Conservation (phyloP, 495 filamentous ascomycete genomes). For the Xanthoparmelia taractica region DNA sequence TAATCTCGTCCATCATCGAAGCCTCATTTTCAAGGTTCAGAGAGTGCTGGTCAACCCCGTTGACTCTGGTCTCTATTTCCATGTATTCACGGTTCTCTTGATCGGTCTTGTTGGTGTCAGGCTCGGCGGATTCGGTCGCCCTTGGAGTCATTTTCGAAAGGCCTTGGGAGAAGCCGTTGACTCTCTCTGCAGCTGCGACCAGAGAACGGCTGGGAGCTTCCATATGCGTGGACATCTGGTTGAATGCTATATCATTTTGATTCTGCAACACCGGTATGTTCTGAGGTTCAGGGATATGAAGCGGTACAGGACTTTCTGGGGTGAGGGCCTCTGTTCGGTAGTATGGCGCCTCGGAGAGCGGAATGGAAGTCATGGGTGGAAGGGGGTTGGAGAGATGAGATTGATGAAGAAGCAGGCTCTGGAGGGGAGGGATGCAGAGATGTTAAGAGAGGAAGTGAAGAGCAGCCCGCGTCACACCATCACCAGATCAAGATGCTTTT, state of each 20-base stretch:
- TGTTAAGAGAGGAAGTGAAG: background rate
- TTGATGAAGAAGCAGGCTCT: background rate
- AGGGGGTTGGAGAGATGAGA: constrained; percentile 5
- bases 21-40: constrained; percentile 39
- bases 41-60: constrained; percentile 41
- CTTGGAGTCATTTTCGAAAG: background rate
- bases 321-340: constrained; percentile 61
- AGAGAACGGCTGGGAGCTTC: constrained; percentile 17
- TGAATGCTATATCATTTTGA: constrained; percentile 65
- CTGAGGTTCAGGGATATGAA: constrained; percentile 61
- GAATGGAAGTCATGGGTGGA: constrained; percentile 54
- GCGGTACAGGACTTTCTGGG: constrained; percentile 63
- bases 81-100: background rate
- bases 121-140: background rate
- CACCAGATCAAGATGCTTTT: background rate
- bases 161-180: constrained; percentile 5
- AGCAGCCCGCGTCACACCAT: background rate
- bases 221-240: constrained; percentile 54
- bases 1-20: constrained; percentile 19
- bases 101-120: background rate
- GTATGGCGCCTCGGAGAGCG: constrained; percentile 56
- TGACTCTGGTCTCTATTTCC: constrained; percentile 20
- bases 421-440: background rate
- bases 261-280: constrained; percentile 65
- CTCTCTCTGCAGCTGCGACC: background rate